These are phyloP conservation scores for Prorocentrum cordatum DNA, from an alignment of 169 alveolate genomes.

Conservation along the genomic window DNA sequence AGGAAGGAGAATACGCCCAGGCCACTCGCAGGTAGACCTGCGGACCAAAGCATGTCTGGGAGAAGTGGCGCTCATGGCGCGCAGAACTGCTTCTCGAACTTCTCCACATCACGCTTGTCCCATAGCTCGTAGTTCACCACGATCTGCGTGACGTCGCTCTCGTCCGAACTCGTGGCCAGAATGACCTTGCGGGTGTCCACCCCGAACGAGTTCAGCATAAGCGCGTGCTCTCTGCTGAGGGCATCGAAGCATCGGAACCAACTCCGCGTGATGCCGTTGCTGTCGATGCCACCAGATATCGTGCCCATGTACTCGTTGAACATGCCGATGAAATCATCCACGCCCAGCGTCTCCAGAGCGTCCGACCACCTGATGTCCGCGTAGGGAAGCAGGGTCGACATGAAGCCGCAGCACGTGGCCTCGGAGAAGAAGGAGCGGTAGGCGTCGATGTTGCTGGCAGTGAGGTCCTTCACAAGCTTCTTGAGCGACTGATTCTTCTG, in stretches of 20 bases:
- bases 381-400: conserved; percentile 1
- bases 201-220: conserved; percentile 33
- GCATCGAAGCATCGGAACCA: conserved; percentile 1
- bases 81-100: conserved; percentile 27
- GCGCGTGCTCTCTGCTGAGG: conserved; percentile 1
- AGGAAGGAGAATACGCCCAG: no score
- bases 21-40: no score
- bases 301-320: conserved; percentile 25
- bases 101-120: conserved; percentile 43
- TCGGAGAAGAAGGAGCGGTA: conserved; percentile 15
- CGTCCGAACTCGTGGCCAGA: conserved; percentile 15
- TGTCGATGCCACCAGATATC: neutral
- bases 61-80: no score
- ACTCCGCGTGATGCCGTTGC: conserved; percentile 38
- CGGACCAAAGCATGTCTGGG: no score
- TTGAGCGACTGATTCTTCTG: conserved; percentile 19
- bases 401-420: conserved; percentile 41
- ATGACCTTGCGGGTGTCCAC: conserved; percentile 52
- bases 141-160: conserved; percentile 29
- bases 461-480: conserved; percentile 29
- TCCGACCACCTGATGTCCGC: conserved; percentile 48
- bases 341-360: conserved; percentile 18
- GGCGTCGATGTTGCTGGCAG: conserved; percentile 18
- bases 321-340: neutral
- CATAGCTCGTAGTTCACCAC: conserved; percentile 47